A percentile compares a stretch with the other conserved stretches of the same genome.
Conservation (phyloP, 352 stramenopile species). For the Peronospora destructor region DNA sequence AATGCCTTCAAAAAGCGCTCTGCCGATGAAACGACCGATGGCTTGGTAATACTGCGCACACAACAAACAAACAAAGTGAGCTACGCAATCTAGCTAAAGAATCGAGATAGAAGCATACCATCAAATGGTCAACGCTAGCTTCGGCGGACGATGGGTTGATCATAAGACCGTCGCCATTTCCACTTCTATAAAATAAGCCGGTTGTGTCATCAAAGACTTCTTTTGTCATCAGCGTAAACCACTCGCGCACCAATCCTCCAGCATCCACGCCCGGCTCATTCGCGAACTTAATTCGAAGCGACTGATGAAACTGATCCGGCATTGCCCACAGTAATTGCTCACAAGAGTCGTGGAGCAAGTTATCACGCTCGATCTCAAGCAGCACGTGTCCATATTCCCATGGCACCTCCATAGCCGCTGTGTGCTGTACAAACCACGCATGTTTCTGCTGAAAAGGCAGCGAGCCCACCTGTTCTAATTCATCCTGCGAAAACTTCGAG, state of each 20-base stretch:
- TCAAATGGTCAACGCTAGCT: conserved; percentile 79
- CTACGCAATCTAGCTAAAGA: conserved; percentile 2
- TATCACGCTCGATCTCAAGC: conserved; percentile 81
- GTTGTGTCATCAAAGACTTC: conserved; percentile 84
- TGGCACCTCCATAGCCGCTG: conserved; percentile 73
- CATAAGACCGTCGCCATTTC: conserved; percentile 74
- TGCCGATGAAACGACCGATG: conserved; percentile 83
- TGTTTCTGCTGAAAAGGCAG: conserved; percentile 85
- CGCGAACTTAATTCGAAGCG: conserved; percentile 85
- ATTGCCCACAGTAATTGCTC: conserved; percentile 82
- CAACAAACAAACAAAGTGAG: conserved; percentile 8
- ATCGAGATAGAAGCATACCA: conserved; percentile 32
- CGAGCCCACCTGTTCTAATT: conserved; percentile 58
- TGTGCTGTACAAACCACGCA: conserved; percentile 85
- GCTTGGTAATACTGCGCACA: conserved; percentile 73
- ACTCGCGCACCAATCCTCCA: conserved; percentile 86
- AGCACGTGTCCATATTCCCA: conserved; percentile 85
- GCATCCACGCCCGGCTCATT: conserved; percentile 89
- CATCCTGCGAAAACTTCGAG: conserved; percentile 59
- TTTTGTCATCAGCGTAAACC: conserved; percentile 88
- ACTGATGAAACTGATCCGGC: conserved; percentile 79
- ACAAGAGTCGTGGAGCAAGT: conserved; percentile 87
- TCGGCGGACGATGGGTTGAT: conserved; percentile 79
- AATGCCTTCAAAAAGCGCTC: conserved; percentile 84
- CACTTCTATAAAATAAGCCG: conserved; percentile 71